These are phyloP conservation scores for Jatropha multifida DNA, from an alignment of 441 rosid species.

Conservation along the genomic window DNA sequence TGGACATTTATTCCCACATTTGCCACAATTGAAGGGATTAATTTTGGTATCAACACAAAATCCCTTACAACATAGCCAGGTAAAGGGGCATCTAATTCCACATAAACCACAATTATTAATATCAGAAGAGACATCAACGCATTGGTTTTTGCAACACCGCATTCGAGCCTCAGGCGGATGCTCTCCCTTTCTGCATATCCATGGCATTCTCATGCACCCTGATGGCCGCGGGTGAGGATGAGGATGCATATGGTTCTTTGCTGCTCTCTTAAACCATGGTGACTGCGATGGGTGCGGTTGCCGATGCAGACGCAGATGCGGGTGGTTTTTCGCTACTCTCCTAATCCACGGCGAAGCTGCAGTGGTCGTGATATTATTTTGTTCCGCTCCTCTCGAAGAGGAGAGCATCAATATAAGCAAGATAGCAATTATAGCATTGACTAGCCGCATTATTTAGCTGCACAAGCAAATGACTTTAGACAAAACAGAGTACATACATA, in stretches of 20 bases:
- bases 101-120: slow-evolving; percentile 47
- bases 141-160: slow-evolving; percentile 47
- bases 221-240: slow-evolving; percentile 5
- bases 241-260: slow-evolving; percentile 4
- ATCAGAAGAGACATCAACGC: slow-evolving; percentile 50
- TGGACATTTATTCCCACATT: slow-evolving; percentile 47
- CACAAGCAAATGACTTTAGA: neutral
- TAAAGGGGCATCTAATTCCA: slow-evolving; percentile 39
- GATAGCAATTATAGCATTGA: slow-evolving; percentile 12
- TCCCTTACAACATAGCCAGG: slow-evolving; percentile 51
- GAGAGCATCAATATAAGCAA: slow-evolving; percentile 15
- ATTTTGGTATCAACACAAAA: slow-evolving; percentile 36
- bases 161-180: slow-evolving; percentile 30
- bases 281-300: neutral
- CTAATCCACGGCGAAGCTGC: slow-evolving; percentile 39
- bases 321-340: slow-evolving; percentile 20
- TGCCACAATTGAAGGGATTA: slow-evolving; percentile 42
- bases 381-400: slow-evolving; percentile 13
- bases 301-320: neutral
- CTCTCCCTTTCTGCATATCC: slow-evolving; percentile 40
- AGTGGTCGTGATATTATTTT: slow-evolving; percentile 18
- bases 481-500: neutral
- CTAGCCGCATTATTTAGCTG: slow-evolving; percentile 22
- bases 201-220: slow-evolving; percentile 42
- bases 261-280: slow-evolving; percentile 35